phyloP scores from a whole-genome alignment of 495 filamentous ascomycete species.

The Cryomyces antarcticus region DNA sequence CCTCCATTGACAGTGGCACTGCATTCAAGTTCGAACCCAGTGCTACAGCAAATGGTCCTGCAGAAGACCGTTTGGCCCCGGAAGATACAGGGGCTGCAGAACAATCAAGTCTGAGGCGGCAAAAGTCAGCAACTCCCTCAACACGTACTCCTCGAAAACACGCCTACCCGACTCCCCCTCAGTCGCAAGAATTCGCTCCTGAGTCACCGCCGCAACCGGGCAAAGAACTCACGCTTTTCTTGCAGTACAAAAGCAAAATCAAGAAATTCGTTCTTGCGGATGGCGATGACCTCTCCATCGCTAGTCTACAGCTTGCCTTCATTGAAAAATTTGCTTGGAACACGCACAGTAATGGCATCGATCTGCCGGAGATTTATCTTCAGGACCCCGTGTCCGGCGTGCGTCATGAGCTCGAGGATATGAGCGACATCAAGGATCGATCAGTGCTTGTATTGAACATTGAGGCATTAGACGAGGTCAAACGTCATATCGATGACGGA shows the following conservation, averaged over 20 bases:
- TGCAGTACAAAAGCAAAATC: conserved; percentile 91
- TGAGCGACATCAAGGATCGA: conserved; percentile 86
- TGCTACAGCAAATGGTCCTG: neutral
- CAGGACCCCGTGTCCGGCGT: conserved; percentile 90
- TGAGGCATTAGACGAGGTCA: conserved; percentile 89
- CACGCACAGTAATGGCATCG: conserved; percentile 78
- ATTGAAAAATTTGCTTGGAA: conserved; percentile 99
- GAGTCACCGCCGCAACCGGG: conserved; percentile 59
- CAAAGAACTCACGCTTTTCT: conserved; percentile 84
- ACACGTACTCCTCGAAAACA: neutral
- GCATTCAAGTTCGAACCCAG: neutral
- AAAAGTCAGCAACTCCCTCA: neutral
- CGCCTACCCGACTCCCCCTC: conserved; percentile 15
- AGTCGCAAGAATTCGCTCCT: conserved; percentile 31
- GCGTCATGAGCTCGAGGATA: conserved; percentile 84
- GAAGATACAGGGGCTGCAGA: neutral
- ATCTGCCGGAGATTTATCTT: conserved; percentile 92
- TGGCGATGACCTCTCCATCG: conserved; percentile 66
- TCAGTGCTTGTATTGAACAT: conserved; percentile 87
- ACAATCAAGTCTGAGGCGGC: neutral
- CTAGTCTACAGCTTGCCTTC: conserved; percentile 82
- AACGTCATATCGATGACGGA: conserved; percentile 85
- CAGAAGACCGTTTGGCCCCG: neutral
- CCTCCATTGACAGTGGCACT: conserved; percentile 15
- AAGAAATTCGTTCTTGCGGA: conserved; percentile 86